Conservation (phyloP, 2,329 filamentous ascomycete genomes). For the Aspergillus sergii region DNA sequence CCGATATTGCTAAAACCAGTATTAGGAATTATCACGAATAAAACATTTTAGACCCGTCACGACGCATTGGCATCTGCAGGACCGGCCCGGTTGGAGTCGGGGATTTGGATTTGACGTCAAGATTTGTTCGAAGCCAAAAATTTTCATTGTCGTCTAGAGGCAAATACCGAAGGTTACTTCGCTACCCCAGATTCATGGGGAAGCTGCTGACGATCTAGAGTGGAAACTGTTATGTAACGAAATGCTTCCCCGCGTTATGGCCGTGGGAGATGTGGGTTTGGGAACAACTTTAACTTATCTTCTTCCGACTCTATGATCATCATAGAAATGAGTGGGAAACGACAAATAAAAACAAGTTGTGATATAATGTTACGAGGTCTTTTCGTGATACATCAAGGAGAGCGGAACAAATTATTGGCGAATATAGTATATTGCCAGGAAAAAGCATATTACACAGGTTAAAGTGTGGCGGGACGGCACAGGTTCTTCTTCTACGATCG, state of each 20-base stretch:
- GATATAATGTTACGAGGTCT: neutral
- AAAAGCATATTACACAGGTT: neutral
- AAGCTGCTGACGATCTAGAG: constrained; percentile 26
- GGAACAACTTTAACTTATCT: constrained; percentile 14
- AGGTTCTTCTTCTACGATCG: neutral
- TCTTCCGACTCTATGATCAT: neutral
- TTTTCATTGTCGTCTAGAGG: neutral
- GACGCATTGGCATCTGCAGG: neutral
- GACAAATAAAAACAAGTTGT: neutral
- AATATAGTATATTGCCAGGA: neutral
- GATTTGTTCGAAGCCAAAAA: neutral
- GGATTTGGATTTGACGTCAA: neutral
- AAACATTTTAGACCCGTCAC: neutral
- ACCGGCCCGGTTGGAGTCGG: constrained; percentile 6
- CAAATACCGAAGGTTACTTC: constrained; percentile 1
- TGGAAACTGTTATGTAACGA: constrained; percentile 37
- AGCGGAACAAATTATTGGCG: neutral
- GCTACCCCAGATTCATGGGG: constrained; percentile 21
- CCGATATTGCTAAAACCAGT: neutral
- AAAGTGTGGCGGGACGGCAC: neutral
- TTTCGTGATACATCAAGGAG: neutral
- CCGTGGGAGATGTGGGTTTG: constrained; percentile 7
- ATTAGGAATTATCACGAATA: neutral
- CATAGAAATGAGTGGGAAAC: neutral
- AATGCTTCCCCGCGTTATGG: constrained; percentile 30